A percentile compares a stretch with the other conserved stretches of the same genome.
These are phyloP conservation scores for Botrytis paeoniae DNA, from an alignment of 2,329 filamentous ascomycete genomes.

Conservation along the genomic window DNA sequence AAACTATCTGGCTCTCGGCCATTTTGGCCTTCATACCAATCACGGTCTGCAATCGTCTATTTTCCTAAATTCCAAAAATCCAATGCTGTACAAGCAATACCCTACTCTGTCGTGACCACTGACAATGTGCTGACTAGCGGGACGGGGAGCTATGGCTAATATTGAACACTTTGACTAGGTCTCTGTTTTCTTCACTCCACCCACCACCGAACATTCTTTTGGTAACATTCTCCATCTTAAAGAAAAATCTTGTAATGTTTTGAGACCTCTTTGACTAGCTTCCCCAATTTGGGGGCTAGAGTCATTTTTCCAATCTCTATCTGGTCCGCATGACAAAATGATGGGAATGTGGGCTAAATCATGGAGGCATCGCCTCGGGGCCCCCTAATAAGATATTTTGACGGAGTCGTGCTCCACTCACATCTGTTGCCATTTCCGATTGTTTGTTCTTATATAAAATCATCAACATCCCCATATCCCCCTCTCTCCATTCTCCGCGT, in stretches of 20 bases:
- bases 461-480: neutral
- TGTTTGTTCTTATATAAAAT: slow-evolving; percentile 1
- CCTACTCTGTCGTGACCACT: neutral
- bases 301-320: neutral
- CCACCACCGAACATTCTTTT: neutral
- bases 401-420: neutral
- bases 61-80: neutral
- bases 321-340: slow-evolving; percentile 3
- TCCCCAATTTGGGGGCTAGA: neutral
- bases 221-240: slow-evolving; percentile 7
- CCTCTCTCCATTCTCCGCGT: slow-evolving; percentile 12
- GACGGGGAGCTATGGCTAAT: neutral
- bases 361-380: slow-evolving; percentile 7
- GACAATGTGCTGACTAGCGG: neutral
- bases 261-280: slow-evolving; percentile 1
- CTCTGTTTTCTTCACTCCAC: neutral
- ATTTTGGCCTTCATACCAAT: neutral
- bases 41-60: neutral
- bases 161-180: neutral
- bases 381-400: neutral
- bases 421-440: neutral
- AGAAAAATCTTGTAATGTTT: slow-evolving; percentile 8
- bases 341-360: slow-evolving; percentile 11
- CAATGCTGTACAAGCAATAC: slow-evolving; percentile 2
- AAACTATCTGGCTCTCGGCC: slow-evolving; percentile 2